Base-by-base conservation (phyloP, 2,329 filamentous ascomycete genomes). In the Phialophora expanda region DNA sequence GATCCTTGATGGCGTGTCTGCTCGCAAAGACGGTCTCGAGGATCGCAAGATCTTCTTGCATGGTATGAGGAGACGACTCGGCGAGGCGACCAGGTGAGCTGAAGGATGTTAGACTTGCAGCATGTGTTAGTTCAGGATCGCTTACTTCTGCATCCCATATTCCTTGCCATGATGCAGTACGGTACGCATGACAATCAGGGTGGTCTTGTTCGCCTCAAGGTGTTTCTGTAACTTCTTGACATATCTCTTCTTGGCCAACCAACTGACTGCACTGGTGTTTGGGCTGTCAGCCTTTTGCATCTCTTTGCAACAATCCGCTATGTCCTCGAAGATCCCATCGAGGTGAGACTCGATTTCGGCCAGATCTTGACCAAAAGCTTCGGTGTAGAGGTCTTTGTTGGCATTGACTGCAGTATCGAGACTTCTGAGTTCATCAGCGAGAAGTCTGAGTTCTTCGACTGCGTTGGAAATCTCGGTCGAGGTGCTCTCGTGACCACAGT, bases 121-220 rank as follows among this genome's bases (percentile, higher is more conserved):
- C 22, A 11, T 30, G 12, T 30, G 22, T 20, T 14, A 53, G 48
- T 1, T 12, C n/a, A 30, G 22, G 34, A 7, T 4, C n/a, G 41
- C 68, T 62, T 64, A 71, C 71, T 60, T 70, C 17, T 72, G 66
- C n/a, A 55, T 66, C 3, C 70, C 70, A 62, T 73, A 73, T 46
- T 68, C 62, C 56, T 69, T 72, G 34, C 71, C 70, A 62, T 73
- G 70, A 48, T 67, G 70, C 9, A 73, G 65, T 3, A 73, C 72
- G 17, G 68, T 72, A 8, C 71, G 66, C 72, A 73, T 73, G 55
- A 73, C 72, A 9, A 71, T 56, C 22, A 73, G 60, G 6, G 72
- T 72, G 24, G 67, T 69, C 46, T 70, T 72, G 60, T 71, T 70
- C 6, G 70, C 70, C 50, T 70, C 71, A 11, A 73, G 60, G 51